These are phyloP conservation scores for Metschnikowia baotianmanensis DNA, from an alignment of 805 yeast species.

Conservation along the genomic window DNA sequence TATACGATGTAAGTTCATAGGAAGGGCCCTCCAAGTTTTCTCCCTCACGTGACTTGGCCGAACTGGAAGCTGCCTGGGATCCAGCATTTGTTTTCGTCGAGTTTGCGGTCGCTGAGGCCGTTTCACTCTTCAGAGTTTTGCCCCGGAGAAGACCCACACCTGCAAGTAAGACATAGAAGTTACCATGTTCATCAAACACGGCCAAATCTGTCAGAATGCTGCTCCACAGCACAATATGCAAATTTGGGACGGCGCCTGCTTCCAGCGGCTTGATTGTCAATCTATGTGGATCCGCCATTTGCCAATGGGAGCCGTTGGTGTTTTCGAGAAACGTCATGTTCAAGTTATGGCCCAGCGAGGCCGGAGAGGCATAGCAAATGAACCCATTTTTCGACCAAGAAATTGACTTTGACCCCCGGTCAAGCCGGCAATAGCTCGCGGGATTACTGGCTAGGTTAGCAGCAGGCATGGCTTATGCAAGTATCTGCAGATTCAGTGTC, in stretches of 20 bases:
- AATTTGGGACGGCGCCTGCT: slow-evolving; percentile 26
- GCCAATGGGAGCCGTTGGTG: slow-evolving; percentile 76
- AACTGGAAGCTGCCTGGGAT: neutral
- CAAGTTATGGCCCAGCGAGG: slow-evolving; percentile 38
- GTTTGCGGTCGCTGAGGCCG: neutral
- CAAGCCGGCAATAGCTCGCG: neutral
- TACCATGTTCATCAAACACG: slow-evolving; percentile 69
- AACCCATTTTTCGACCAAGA: slow-evolving; percentile 87
- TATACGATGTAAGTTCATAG: slow-evolving; percentile 43
- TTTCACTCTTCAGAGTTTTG: slow-evolving; percentile 1
- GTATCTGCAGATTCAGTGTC: neutral
- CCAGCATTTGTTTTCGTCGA: neutral
- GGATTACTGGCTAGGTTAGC: neutral
- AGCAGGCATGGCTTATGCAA: slow-evolving; percentile 1
- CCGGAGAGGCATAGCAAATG: slow-evolving; percentile 59
- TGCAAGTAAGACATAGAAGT: slow-evolving; percentile 42
- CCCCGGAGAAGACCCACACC: slow-evolving; percentile 37
- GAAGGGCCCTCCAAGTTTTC: slow-evolving; percentile 30
- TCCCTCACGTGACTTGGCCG: neutral
- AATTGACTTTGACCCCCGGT: slow-evolving; percentile 23
- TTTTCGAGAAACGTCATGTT: slow-evolving; percentile 69
- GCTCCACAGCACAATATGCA: slow-evolving; percentile 65
- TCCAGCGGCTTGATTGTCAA: slow-evolving; percentile 29
- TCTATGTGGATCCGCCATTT: slow-evolving; percentile 57
- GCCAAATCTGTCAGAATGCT: slow-evolving; percentile 80